Evolutionary conservation across 345 rosid species (phyloP), one percentile per base, ranked within the genome.

Genomic region (Citrus reticulata): DNA sequence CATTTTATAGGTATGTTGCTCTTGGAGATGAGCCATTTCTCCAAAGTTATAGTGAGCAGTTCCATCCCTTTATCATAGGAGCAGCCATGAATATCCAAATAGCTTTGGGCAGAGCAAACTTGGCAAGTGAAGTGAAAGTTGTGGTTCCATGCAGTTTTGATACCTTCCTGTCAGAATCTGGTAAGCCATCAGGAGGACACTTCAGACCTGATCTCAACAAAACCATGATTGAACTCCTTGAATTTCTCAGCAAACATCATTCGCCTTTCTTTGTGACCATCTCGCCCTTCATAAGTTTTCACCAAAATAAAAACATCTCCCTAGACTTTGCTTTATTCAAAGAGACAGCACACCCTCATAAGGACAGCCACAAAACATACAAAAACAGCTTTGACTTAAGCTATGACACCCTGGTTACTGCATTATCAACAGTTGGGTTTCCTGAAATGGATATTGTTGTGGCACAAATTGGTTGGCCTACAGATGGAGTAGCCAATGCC

Each of bases 381-480:
- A 95, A 78, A 82, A 95, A 87, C 89, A 89, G 90, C 85, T 93
- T 93, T 73, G 98, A 95, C 84, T 73, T 90, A 25, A 88, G 88
- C 88, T 90, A 90, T 76, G 90, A 86, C 83, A 90, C 92, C 46
- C 76, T 93, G 77, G 90, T 88, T 27, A 74, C 87, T 24, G 98
- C 97, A 72, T 78, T 95, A 76, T 83, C 91, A 25, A 83, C 78
- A 19, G 74, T 85, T 62, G 98, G 98, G 64, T 93, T 87, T 81
- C 86, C 87, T 17, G 89, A 86, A 9, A 90, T 88, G 72, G 89
- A 88, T 40, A 89, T 95, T 32, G 88, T 90, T 7, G 87, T 93
- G 32, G 85, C 92, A 22, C 87, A 86, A 86, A 92, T 95, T 80
- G 98, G 98, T 58, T 93, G 98, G 98, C 98, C 98, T 25, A 95